Evolutionary conservation across 257 asterid species (phyloP).

Genomic region (Asclepias syriaca): DNA sequence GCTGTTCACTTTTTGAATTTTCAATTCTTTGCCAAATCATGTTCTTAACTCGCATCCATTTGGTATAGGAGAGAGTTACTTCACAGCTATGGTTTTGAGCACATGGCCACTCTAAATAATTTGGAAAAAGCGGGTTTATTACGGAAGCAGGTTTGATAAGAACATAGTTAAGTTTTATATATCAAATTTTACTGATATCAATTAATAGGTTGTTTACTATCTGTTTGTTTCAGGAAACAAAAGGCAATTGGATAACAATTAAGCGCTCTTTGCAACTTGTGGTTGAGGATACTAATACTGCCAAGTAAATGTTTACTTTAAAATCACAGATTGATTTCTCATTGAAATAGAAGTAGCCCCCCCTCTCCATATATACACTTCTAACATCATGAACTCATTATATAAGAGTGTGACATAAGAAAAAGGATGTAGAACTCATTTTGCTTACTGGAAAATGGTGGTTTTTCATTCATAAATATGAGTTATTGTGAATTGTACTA

Average conservation of each 20-base stretch:
- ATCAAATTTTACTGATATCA: not conserved
- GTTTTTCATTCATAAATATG: not conserved
- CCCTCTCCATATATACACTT: too few relatives aligned
- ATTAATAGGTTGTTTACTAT: slow-evolving; percentile 12
- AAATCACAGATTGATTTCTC: not conserved
- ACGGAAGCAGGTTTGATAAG: slow-evolving; percentile 65
- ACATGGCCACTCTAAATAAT: slow-evolving; percentile 75
- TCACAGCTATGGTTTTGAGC: slow-evolving; percentile 98
- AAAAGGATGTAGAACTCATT: not conserved
- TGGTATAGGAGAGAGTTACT: slow-evolving; percentile 83
- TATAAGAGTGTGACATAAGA: not conserved
- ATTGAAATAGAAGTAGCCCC: not conserved
- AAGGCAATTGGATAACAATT: slow-evolving; percentile 78
- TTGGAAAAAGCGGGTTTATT: slow-evolving; percentile 93
- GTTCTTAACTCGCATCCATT: slow-evolving; percentile 14
- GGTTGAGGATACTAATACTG: slow-evolving; percentile 78
- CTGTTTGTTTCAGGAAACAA: slow-evolving; percentile 63
- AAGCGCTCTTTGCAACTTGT: slow-evolving; percentile 85
- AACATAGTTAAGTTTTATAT: not conserved
- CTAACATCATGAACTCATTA: not conserved
- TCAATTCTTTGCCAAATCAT: slow-evolving; percentile 1
- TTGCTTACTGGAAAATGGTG: not conserved
- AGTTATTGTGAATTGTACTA: not conserved
- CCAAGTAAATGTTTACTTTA: slow-evolving; percentile 51
- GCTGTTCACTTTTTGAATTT: not conserved